These are phyloP conservation scores for Medicago truncatula DNA, from an alignment of 306 rosid species.

Conservation along the genomic window MtrunA17r5.0-ANR NC_053048.1:8022001-8022500, in stretches of 20 bases:
- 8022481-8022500: conserved; percentile 66
- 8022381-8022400: conserved; percentile 89
- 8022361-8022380: conserved; percentile 99
- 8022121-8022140: conserved; percentile 62
- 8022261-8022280: conserved; percentile 73
- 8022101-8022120: conserved; percentile 62
- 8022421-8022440: conserved; percentile 85
- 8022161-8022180: conserved; percentile 83
- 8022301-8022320: conserved; percentile 86
- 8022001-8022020: background rate
- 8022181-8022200: conserved; percentile 51
- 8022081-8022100: conserved; percentile 93
- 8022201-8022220: conserved; percentile 48
- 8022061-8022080: background rate
- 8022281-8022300: conserved; percentile 91
- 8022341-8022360: conserved; percentile 90
- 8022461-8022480: background rate
- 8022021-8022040: background rate
- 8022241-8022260: conserved; percentile 34
- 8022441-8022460: conserved; percentile 37
- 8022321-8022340: conserved; percentile 84
- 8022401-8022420: conserved; percentile 97
- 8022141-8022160: conserved; percentile 92
- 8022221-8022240: conserved; percentile 59
- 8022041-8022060: background rate